Evolutionary conservation across 2,329 filamentous ascomycete species (phyloP), one percentile per base, ranked within the genome.

Genomic region (Botrytis deweyae): DNA sequence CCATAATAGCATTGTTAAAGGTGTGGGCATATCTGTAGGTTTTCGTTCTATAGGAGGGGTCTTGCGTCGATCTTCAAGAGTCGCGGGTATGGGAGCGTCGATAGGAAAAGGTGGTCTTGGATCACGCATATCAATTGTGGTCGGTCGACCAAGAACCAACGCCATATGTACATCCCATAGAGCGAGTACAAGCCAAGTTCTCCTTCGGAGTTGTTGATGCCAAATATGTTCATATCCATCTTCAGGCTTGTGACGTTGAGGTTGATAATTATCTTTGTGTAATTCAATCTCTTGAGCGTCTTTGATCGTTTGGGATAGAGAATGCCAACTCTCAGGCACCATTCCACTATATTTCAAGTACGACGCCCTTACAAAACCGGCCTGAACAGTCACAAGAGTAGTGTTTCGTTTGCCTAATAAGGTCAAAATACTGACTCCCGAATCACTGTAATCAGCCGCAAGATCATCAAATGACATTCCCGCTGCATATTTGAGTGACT

Each of bases 221-320:
- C 89, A 91, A 76, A 89, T 84, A 74, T 87, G 88, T 74, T 88
- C 85, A 25, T 89, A 81, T 3, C 86, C 81, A 46, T 85, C 84
- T 74, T 88, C 87, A 8, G 84, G 80, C 58, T 63, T 84, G 85
- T 58, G 84, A 67, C 69, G 69, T 81, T 22, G 80, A 81, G 67
- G 85, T 0, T 87, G 87, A 75, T 86, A 81, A 52, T 82, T 84
- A 75, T 88, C 86, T 20, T 86, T 84, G 76, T 91, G 81, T 77
- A 91, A 82, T 20, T 88, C 89, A 59, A 91, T 85, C 76, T 90
- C 89, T 78, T 91, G 89, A 0, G 88, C 89, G 78, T 91, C 88
- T 59, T 88, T 83, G 72, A 91, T 89, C 0, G 87, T 86, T 36
- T 85, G 84, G 1, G 87, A 87, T 44, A 91, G 76, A 6, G 77